A percentile compares a stretch with the other conserved stretches of the same genome.
phyloP scores from a whole-genome alignment of 2,329 filamentous ascomycete genomes.

The Coniochaeta sp. region DNA sequence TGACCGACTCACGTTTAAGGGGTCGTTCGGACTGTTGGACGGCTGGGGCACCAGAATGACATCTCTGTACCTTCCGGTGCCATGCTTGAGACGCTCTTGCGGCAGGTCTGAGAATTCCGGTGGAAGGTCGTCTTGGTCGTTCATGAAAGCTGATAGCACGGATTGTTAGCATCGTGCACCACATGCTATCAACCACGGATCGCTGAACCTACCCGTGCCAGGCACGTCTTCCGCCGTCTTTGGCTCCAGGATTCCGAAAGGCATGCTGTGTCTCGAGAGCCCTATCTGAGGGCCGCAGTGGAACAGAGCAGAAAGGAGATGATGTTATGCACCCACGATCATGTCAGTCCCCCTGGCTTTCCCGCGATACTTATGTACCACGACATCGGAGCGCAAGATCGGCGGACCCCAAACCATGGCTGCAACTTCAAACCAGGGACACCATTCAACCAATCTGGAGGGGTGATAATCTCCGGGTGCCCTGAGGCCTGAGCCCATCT shows the following conservation, averaged over 20 bases:
- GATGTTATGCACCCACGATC: too few species aligned
- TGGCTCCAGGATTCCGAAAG: conserved; percentile 40
- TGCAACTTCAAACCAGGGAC: too few species aligned
- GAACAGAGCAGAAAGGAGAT: too few species aligned
- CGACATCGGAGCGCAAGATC: too few species aligned
- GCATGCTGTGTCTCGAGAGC: conserved; percentile 23
- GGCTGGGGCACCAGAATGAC: conserved; percentile 37
- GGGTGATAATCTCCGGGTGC: not conserved
- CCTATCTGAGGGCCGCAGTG: not conserved
- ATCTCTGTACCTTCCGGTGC: conserved; percentile 23
- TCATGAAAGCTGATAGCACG: conserved; percentile 29
- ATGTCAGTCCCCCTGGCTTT: too few species aligned
- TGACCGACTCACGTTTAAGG: conserved; percentile 30
- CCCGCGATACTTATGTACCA: not conserved
- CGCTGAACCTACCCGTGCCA: conserved; percentile 32
- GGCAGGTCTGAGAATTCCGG: conserved; percentile 35
- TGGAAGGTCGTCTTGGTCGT: conserved; percentile 38
- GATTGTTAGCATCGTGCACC: not conserved
- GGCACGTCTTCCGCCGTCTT: conserved; percentile 36
- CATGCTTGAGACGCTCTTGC: conserved; percentile 31
- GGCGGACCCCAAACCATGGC: not conserved
- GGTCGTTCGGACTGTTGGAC: conserved; percentile 40
- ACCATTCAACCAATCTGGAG: too few species aligned
- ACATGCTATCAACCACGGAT: not conserved
- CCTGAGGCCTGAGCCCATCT: not conserved